These are phyloP conservation scores for Coix lacrymajobi DNA, from an alignment of 176 grass and related monocot genomes.

Conservation along the genomic window DNA sequence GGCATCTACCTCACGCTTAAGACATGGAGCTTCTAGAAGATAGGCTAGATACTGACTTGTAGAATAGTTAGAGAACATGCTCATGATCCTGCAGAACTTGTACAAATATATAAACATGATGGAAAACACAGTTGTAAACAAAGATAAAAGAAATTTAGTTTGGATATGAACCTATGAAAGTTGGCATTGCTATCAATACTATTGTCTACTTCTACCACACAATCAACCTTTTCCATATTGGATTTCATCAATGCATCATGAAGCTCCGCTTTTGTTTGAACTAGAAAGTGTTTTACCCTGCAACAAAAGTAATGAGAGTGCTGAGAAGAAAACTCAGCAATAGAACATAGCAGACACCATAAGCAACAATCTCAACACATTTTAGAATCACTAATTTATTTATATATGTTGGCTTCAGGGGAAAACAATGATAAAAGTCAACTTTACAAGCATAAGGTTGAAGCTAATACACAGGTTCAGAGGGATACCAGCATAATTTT, in stretches of 20 bases:
- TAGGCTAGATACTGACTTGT: conserved; percentile 52
- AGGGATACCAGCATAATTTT: not conserved
- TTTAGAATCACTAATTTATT: conserved; percentile 14
- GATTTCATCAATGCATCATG: conserved; percentile 63
- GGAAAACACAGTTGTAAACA: conserved; percentile 5
- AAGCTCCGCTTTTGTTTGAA: conserved; percentile 81
- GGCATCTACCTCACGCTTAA: conserved; percentile 21
- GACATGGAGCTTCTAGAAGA: conserved; percentile 39
- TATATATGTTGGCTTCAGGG: conserved; percentile 3
- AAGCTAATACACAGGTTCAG: not conserved
- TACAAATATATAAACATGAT: not conserved
- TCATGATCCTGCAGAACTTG: conserved; percentile 53
- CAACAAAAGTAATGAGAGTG: conserved; percentile 24
- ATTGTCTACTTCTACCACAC: conserved; percentile 75
- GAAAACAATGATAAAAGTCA: not conserved
- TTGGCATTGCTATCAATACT: conserved; percentile 64
- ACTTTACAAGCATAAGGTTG: not conserved
- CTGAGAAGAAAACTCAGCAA: conserved; percentile 1
- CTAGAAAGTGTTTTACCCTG: conserved; percentile 80
- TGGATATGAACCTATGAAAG: conserved; percentile 64
- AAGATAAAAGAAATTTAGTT: not conserved
- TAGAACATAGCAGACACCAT: conserved; percentile 1
- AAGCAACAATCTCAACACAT: conserved; percentile 17
- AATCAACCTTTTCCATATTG: conserved; percentile 48
- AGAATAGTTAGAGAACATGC: conserved; percentile 38